phyloP scores from a whole-genome alignment of 2,329 filamentous ascomycete genomes.

The Apiospora hydei region DNA sequence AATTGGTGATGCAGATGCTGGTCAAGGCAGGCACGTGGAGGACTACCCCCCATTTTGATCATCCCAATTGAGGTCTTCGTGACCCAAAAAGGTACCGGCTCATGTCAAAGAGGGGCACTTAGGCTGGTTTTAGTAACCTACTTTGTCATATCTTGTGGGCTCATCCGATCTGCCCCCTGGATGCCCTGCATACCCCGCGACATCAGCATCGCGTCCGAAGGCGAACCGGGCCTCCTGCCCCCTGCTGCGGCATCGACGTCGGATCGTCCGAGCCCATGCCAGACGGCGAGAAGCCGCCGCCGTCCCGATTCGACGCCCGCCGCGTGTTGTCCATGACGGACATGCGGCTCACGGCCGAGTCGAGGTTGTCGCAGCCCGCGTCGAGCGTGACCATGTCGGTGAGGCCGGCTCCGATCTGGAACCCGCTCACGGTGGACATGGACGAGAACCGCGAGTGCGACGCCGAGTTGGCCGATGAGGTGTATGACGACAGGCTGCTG shows the following conservation, averaged over 20 bases:
- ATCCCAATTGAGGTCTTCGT: background rate
- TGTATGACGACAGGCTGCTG: constrained; percentile 59
- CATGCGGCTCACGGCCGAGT: constrained; percentile 29
- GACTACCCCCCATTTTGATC: constrained; percentile 1
- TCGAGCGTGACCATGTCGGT: constrained; percentile 49
- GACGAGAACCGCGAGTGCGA: constrained; percentile 63
- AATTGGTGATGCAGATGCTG: background rate
- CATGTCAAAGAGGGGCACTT: constrained; percentile 15
- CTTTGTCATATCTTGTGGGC: constrained; percentile 32
- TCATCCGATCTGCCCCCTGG: constrained; percentile 29
- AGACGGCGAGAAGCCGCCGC: constrained; percentile 31
- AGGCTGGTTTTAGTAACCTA: constrained; percentile 29
- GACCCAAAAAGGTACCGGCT: constrained; percentile 14
- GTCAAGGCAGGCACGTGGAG: constrained; percentile 13
- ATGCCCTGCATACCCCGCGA: constrained; percentile 32
- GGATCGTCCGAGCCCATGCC: constrained; percentile 29
- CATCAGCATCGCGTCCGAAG: constrained; percentile 44
- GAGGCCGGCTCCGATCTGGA: constrained; percentile 44
- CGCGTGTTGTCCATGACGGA: constrained; percentile 27
- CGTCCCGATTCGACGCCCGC: constrained; percentile 28
- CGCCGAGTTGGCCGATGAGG: constrained; percentile 53
- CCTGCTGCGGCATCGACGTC: constrained; percentile 25
- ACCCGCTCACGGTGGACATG: constrained; percentile 56
- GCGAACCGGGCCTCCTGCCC: constrained; percentile 34
- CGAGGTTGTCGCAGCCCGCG: constrained; percentile 31